Evolutionary conservation across 768 basidiomycete species (phyloP), one percentile per base, ranked within the genome.

Genomic region (Suillus alpinus): DNA sequence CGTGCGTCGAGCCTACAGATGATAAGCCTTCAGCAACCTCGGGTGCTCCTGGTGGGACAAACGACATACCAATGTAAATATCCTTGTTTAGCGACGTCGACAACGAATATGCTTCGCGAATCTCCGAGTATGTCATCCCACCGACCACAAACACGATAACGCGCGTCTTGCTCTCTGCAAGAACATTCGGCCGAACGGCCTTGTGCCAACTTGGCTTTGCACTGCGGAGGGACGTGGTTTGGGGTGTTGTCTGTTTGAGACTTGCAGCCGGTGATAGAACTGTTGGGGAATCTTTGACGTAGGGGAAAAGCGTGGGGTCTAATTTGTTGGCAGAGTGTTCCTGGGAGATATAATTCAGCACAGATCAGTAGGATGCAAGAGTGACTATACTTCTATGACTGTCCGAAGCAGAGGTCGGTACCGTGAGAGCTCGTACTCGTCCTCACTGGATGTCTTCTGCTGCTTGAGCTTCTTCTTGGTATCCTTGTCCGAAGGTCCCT

Each of bases 41-140:
- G n/a, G 62, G 56, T 63, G 94, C 92, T 93, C 64, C 94, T 90
- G 74, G 83, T 51, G 10, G 23, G 46, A 37, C 77, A 41, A 29
- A 14, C 9, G 7, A 60, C 70, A 56, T 66, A 96, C 96, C 97
- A 60, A 99, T 91, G 74, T 87, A 91, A 57, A 98, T 84, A 67
- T 99, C 97, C 73, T 90, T 94, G 68, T 90, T 89, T 57, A 93
- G 71, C 2, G 84, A 71, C 51, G 78, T 80, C 3, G 93, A 90
- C 16, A 96, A 79, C 55, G 87, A 81, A 69, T 98, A 98, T 50
- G 86, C 88, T 68, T 94, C 86, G 62, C 96, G 82, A 74, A 95
- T 89, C 75, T 99, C 97, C 0, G 95, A 96, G 71, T 94, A 95
- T 2, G 97, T 95, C 83, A 95, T 88, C 2, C 97, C 97, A 39